Evolutionary conservation across 495 filamentous ascomycete genomes (phyloP), one percentile per base, ranked within the genome.

Genomic region (Daldinia decipiens): DNA sequence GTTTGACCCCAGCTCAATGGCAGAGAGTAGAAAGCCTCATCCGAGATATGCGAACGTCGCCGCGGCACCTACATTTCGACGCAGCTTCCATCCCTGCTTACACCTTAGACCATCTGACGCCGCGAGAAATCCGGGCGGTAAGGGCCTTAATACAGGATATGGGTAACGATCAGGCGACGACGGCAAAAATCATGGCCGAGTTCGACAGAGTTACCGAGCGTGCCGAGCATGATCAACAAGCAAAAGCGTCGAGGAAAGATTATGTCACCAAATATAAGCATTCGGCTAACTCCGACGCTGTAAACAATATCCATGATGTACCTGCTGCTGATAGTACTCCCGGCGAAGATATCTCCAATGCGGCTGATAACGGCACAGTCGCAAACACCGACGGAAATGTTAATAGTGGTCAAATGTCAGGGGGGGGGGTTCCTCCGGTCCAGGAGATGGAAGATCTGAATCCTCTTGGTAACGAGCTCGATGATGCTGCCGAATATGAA

Each of bases 81-180:
- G 6, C 4, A 4, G 19, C 65, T 34, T 29, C 29, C 4, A 0
- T 0, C 5, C 53, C 59, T 53, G 15, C n/a, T 34, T 5, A 19
- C 6, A 19, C 32, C 12, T 15, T 63, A 45, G 31, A 53, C 19
- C 65, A 68, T 17, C 36, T 63, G 21, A 53, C 65, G 4, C 24
- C 31, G 8, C 21, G 12, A 9, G 66, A 69, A 19, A 53, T 58
- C 24, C 53, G 26, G 34, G 52, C 53, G 11, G 13, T 40, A 29
- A 59, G 36, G 12, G 9, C 15, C 31, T 27, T 69, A 13, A 45
- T 63, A 43, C 21, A 19, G 17, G 67, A 69, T 29, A 69, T 69
- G 67, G 34, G 34, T 5, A 43, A 17, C 12, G 34, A 64, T 31
- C 36, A 15, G 17, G 43, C 13, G 4, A 52, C 6, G 4, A 24